Evolutionary conservation across 768 basidiomycete genomes (phyloP).

Genomic region (Suillus variegatus): DNA sequence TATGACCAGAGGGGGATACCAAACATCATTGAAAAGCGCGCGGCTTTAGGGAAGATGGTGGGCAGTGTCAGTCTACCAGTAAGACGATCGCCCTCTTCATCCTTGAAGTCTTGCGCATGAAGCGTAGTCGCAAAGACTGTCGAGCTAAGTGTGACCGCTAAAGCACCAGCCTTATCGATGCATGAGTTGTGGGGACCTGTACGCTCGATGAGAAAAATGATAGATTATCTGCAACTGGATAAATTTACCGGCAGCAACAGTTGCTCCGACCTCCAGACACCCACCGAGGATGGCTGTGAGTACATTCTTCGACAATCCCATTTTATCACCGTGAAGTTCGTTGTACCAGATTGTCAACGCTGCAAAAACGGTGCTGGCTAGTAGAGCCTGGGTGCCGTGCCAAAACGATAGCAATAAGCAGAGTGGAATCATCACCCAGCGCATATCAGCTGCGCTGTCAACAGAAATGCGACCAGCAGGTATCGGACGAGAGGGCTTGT

Average conservation of each 20-base stretch:
- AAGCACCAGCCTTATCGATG: slow-evolving; percentile 21
- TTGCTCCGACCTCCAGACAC: slow-evolving; percentile 39
- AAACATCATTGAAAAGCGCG: slow-evolving; percentile 35
- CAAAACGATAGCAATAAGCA: slow-evolving; percentile 33
- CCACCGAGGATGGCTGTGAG: slow-evolving; percentile 41
- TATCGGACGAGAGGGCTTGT: slow-evolving; percentile 44
- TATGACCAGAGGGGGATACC: slow-evolving; percentile 41
- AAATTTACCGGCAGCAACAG: slow-evolving; percentile 37
- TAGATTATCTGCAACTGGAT: neutral
- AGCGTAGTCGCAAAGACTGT: slow-evolving; percentile 46
- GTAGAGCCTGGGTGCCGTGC: slow-evolving; percentile 34
- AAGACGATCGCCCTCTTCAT: slow-evolving; percentile 41
- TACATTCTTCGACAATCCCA: slow-evolving; percentile 40
- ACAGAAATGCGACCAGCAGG: slow-evolving; percentile 41
- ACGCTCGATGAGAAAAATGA: slow-evolving; percentile 17
- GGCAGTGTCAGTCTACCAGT: slow-evolving; percentile 44
- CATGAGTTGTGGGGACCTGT: slow-evolving; percentile 22
- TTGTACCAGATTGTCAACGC: slow-evolving; percentile 38
- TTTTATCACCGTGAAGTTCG: slow-evolving; percentile 37
- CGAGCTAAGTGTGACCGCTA: slow-evolving; percentile 37
- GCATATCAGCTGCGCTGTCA: slow-evolving; percentile 30
- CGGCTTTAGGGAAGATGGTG: slow-evolving; percentile 40
- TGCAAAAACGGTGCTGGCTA: slow-evolving; percentile 31
- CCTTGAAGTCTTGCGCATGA: slow-evolving; percentile 51
- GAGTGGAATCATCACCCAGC: slow-evolving; percentile 32